Evolutionary conservation across 306 rosid genomes (phyloP).

Genomic region (Corylus americana): DNA sequence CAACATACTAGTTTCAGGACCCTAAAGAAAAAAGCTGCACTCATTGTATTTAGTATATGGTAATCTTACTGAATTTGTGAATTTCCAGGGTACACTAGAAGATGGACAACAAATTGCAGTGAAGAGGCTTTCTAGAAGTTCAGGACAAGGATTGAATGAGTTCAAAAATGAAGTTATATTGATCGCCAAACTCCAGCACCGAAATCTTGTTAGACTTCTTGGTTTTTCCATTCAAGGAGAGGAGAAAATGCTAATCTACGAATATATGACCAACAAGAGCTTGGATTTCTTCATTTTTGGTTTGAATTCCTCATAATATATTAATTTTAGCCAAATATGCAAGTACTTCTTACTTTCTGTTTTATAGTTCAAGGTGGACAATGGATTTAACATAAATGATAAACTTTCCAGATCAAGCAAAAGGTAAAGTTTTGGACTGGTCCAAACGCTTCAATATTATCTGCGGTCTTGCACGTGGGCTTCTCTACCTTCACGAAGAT

Average conservation of each 20-base stretch:
- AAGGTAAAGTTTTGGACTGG: slow-evolving; percentile 37
- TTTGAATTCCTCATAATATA: not conserved
- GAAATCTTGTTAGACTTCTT: slow-evolving; percentile 51
- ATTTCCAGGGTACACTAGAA: slow-evolving; percentile 40
- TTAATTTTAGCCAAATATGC: too few species aligned
- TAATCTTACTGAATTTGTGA: not conserved
- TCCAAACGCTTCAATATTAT: slow-evolving; percentile 41
- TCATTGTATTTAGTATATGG: not conserved
- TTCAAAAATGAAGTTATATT: slow-evolving; percentile 51
- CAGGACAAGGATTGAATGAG: slow-evolving; percentile 48
- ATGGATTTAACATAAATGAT: not conserved
- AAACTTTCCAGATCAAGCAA: slow-evolving; percentile 30
- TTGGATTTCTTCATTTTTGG: slow-evolving; percentile 48
- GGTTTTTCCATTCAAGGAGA: slow-evolving; percentile 51
- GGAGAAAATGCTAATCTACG: slow-evolving; percentile 45
- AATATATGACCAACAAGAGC: slow-evolving; percentile 51
- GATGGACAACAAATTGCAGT: slow-evolving; percentile 54
- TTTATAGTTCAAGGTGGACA: not conserved
- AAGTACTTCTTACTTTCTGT: not conserved
- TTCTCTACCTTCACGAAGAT: slow-evolving; percentile 63
- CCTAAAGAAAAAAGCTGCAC: not conserved
- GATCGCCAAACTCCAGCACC: slow-evolving; percentile 54
- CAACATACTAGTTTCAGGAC: not conserved
- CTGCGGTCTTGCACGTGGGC: slow-evolving; percentile 54
- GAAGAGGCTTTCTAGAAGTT: slow-evolving; percentile 48